Evolutionary conservation across 345 rosid genomes (phyloP), one percentile per base, ranked within the genome.

Genomic region (Moricandia arvensis): DNA sequence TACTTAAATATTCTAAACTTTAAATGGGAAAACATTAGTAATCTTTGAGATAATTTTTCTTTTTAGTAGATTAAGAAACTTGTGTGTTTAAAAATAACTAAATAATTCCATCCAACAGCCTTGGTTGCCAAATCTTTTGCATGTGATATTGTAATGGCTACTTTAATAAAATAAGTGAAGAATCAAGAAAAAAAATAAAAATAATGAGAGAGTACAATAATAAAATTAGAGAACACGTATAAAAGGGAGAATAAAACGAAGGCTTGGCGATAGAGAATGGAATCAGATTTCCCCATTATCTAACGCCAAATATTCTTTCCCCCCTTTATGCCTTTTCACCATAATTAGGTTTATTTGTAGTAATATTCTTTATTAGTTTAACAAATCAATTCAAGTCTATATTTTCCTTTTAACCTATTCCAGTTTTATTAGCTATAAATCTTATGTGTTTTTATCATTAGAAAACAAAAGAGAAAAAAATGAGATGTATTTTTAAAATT

Each of bases 251-350:
- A 67, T 29, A 67, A 38, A 61, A 73, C 21, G 70, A 67, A 80
- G 80, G 65, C 79, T 89, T 89, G 77, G 18, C 41, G 79, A 84
- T 78, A 65, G 79, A 80, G 89, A 51, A 83, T 85, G 84, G 93
- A 85, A 87, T 89, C 83, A 24, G 63, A 80, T 83, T 79, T 81
- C 79, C 84, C 85, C 85, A 75, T 72, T 69, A 60, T 55, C 34
- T 49, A 54, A 16, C 78, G 11, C 75, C 60, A 69, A 60, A 60
- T 76, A 77, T 80, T 77, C 80, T 60, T 60, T 37, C 49, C 35
- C 1, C 4, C 58, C 81, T 78, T 78, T 73, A 30, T 67, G 17
- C 74, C 59, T 55, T 55, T 55, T 27, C 60, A 24, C 31, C 60
- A 55, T 9, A 55, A 55, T 24, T 55, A 55, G 26, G 60, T 27